Conservation (phyloP, 2,329 filamentous ascomycete genomes). For the Aspergillaceae sp. region DNA sequence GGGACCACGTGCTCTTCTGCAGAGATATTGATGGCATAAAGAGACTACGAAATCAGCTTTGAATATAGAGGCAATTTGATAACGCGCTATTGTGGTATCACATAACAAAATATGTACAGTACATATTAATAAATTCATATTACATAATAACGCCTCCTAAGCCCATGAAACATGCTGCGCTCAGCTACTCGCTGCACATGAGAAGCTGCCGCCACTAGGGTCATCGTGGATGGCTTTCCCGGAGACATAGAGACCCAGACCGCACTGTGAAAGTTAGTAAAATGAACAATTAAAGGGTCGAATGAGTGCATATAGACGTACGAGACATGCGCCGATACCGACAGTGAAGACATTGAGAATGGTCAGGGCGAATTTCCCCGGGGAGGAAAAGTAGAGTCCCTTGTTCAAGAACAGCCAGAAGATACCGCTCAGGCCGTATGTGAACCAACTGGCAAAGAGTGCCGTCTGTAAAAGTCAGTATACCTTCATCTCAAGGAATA, state of each 20-base stretch:
- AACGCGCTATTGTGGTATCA: no score
- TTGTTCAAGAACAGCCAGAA: constrained; percentile 33
- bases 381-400: constrained; percentile 23
- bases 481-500: background rate
- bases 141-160: no score
- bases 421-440: constrained; percentile 34
- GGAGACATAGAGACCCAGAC: constrained; percentile 27
- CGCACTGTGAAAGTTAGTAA: constrained; percentile 12
- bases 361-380: constrained; percentile 21
- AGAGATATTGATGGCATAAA: no score
- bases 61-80: no score
- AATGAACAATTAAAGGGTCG: background rate
- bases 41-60: no score
- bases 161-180: no score
- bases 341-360: constrained; percentile 18
- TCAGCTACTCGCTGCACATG: constrained; percentile 20
- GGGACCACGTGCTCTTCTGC: no score
- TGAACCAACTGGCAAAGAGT: constrained; percentile 61
- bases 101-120: no score
- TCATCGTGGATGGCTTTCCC: constrained; percentile 28
- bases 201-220: constrained; percentile 23
- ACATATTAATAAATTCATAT: no score
- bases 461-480: constrained; percentile 31
- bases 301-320: constrained; percentile 5
- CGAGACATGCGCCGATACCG: constrained; percentile 15